A percentile compares a stretch with the other conserved stretches of the same genome.
These are phyloP conservation scores for Neotropicomus parvogracilis DNA, from an alignment of 1,284 basidiomycete species.

Conservation along the genomic window DNA sequence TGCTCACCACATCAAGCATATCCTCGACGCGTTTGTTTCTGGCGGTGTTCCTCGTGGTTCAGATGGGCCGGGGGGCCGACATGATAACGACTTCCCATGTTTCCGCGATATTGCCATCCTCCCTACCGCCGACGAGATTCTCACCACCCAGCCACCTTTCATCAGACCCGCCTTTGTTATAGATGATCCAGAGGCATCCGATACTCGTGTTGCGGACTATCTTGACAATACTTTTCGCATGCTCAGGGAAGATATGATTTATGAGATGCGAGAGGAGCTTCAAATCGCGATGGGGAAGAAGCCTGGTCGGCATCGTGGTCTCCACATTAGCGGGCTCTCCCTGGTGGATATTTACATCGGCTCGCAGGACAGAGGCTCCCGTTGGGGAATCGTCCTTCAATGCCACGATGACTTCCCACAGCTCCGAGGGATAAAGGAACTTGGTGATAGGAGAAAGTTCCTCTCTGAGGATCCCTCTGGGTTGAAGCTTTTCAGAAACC, in stretches of 20 bases:
- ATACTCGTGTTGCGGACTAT: slow-evolving; percentile 42
- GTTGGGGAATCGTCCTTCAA: slow-evolving; percentile 49
- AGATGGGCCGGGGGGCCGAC: slow-evolving; percentile 50
- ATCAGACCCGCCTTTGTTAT: slow-evolving; percentile 42
- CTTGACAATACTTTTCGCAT: slow-evolving; percentile 65
- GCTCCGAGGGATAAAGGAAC: slow-evolving; percentile 33
- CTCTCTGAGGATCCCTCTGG: slow-evolving; percentile 39
- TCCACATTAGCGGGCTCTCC: slow-evolving; percentile 40
- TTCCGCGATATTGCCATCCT: slow-evolving; percentile 57
- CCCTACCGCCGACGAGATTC: slow-evolving; percentile 58
- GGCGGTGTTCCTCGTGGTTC: slow-evolving; percentile 14
- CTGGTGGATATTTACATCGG: slow-evolving; percentile 40
- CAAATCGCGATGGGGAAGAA: slow-evolving; percentile 45
- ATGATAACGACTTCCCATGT: slow-evolving; percentile 60
- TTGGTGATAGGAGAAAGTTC: slow-evolving; percentile 36
- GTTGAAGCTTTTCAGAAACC: slow-evolving; percentile 45
- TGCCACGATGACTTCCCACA: slow-evolving; percentile 42
- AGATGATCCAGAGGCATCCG: slow-evolving; percentile 41
- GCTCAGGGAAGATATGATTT: slow-evolving; percentile 62
- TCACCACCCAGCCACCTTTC: slow-evolving; percentile 44
- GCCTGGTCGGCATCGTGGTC: slow-evolving; percentile 43
- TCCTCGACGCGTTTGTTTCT: slow-evolving; percentile 32
- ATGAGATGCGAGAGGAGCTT: slow-evolving; percentile 61
- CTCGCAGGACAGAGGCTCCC: slow-evolving; percentile 33
- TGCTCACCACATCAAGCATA: slow-evolving; percentile 44